Conservation (phyloP, 2,329 filamentous ascomycete species). For the Periglandula ipomoeae region DNA sequence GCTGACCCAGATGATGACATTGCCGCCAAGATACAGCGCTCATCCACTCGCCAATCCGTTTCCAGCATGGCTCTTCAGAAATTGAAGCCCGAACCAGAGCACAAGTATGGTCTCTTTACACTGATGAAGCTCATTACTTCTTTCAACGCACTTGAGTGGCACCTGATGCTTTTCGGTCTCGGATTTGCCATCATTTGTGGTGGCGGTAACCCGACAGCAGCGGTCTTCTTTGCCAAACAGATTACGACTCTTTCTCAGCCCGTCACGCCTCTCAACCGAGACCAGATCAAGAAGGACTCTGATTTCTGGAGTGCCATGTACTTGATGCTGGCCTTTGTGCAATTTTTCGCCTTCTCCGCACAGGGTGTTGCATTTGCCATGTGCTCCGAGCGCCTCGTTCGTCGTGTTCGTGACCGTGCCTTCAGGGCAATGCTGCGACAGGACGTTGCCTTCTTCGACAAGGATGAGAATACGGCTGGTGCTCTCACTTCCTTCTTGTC, state of each 20-base stretch:
- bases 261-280: conserved; percentile 39
- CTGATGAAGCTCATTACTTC: conserved; percentile 69
- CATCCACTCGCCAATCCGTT: conserved; percentile 45
- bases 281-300: conserved; percentile 55
- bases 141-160: conserved; percentile 69
- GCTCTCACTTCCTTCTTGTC: conserved; percentile 82
- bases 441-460: conserved; percentile 87
- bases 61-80: conserved; percentile 64
- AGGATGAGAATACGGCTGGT: conserved; percentile 80
- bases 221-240: conserved; percentile 80
- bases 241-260: conserved; percentile 59
- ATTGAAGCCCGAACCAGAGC: conserved; percentile 36
- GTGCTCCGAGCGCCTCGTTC: conserved; percentile 79
- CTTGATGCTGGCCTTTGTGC: conserved; percentile 68
- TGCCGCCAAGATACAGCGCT: conserved; percentile 46
- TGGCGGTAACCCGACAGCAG: conserved; percentile 61
- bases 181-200: conserved; percentile 69
- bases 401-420: conserved; percentile 70
- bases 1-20: conserved; percentile 56
- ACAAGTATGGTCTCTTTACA: conserved; percentile 62
- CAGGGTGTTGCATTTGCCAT: conserved; percentile 72
- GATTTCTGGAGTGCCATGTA: conserved; percentile 89
- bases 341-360: conserved; percentile 57
- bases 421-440: conserved; percentile 87
- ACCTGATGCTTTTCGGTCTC: conserved; percentile 64